Percentiles rank a stretch among this genome's conserved stretches.
Evolutionary conservation across 352 stramenopile genomes (phyloP).

Genomic region (Phytophthora sp.): DNA sequence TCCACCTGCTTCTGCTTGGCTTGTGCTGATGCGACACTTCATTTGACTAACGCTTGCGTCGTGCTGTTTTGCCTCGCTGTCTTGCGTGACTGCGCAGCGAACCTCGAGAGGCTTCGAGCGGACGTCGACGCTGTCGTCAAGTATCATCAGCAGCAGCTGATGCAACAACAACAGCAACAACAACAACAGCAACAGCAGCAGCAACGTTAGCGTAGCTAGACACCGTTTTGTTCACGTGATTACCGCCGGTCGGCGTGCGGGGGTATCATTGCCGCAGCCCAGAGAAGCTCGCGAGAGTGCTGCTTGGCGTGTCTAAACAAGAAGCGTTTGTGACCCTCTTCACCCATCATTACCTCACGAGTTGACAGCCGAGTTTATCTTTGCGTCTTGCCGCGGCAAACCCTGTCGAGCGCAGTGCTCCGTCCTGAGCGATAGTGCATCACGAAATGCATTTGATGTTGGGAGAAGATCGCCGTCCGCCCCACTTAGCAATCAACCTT

Average conservation of each 20-base stretch:
- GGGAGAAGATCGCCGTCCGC: neutral
- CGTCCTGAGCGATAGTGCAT: neutral
- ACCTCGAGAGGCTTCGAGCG: constrained; percentile 45
- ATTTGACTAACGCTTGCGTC: constrained; percentile 7
- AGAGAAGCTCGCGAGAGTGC: neutral
- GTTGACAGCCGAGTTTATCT: constrained; percentile 11
- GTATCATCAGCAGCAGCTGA: constrained; percentile 51
- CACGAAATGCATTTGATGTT: neutral
- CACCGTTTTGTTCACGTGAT: constrained; percentile 24
- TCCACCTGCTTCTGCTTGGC: constrained; percentile 6
- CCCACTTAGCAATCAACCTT: constrained; percentile 26
- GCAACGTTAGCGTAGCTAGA: constrained; percentile 33
- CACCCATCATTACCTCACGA: constrained; percentile 29
- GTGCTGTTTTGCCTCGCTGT: too few relatives aligned
- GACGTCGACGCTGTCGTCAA: constrained; percentile 54
- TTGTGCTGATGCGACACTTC: neutral
- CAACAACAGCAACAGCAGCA: constrained; percentile 35
- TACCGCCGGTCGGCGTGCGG: neutral
- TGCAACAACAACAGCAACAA: constrained; percentile 37
- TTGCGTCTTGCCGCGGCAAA: too few relatives aligned
- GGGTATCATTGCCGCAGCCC: neutral
- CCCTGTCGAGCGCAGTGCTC: neutral
- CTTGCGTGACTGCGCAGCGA: constrained; percentile 34
- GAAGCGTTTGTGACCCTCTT: too few relatives aligned
- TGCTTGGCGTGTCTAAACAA: constrained; percentile 11